Evolutionary conservation across 2,329 filamentous ascomycete genomes (phyloP), one percentile per base, ranked within the genome.

Genomic region (Fusarium lyarnte): DNA sequence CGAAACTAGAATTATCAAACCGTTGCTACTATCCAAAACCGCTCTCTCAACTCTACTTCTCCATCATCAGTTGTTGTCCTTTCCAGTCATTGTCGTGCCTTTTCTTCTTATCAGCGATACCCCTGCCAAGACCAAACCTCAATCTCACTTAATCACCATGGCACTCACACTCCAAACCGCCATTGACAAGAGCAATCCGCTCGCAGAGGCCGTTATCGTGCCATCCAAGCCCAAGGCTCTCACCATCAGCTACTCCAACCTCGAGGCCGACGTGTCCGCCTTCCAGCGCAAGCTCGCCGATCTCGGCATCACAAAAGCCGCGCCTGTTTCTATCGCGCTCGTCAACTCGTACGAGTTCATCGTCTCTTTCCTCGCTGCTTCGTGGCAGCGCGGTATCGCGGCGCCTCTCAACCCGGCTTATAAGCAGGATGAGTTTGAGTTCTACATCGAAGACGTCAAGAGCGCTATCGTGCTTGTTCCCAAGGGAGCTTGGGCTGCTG

Each of bases 321-420:
- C 91, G 19, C 91, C 93, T 51, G 93, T 97, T 58, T 96, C 93
- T 52, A 94, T 97, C 79, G 92, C 94, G 33, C 88, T 94, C 23
- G 89, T 92, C 66, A 97, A 97, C 84, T 94, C 92, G 58, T 95
- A 94, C 82, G 93, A 95, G 81, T 96, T 97, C 83, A 93, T 97
- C 79, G 90, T 96, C 63, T 91, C 93, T 5, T 97, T 97, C 83
- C 88, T 97, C 47, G 94, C 93, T n/a, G 88, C 91, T 23, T 90
- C 93, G n/a, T 94, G 92, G 90, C 94, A 96, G 84, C 89, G 94
- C 77, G 93, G 87, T 35, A 92, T 96, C 75, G 94, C 94, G 12
- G 94, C 94, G 6, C 94, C 94, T n/a, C 85, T 97, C 73, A 97
- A 97, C 81, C 90, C 94, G 43, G 92, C 91, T 47, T 97, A 97